Percentiles rank a stretch among this genome's conserved stretches.
Evolutionary conservation across 2,329 filamentous ascomycete species (phyloP).

Genomic region (Capronia americana): DNA sequence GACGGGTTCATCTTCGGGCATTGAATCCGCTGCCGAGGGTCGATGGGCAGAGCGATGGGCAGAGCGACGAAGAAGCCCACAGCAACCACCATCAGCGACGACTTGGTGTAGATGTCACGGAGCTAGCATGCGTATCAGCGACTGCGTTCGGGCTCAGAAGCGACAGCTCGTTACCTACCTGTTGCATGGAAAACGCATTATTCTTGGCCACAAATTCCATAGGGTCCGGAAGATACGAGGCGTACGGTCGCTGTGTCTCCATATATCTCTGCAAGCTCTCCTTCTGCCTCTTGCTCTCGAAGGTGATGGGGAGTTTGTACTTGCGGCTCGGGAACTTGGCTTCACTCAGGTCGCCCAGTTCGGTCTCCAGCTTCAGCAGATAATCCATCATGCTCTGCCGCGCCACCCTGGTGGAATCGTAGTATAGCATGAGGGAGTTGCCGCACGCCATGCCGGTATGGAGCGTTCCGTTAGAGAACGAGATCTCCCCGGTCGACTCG

Average conservation of each 20-base stretch:
- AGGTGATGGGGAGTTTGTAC: constrained; percentile 55
- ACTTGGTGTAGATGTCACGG: constrained; percentile 58
- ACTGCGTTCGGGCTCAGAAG: not conserved
- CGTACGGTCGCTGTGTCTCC: constrained; percentile 66
- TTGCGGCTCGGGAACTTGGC: constrained; percentile 52
- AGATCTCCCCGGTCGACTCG: constrained; percentile 44
- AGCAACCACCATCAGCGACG: constrained; percentile 59
- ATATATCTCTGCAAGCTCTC: constrained; percentile 66
- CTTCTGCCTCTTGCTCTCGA: constrained; percentile 46
- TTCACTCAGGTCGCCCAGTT: constrained; percentile 49
- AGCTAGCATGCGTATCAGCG: constrained; percentile 45
- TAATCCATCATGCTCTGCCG: constrained; percentile 48
- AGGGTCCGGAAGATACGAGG: constrained; percentile 68
- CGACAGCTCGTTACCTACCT: constrained; percentile 39
- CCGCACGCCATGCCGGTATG: constrained; percentile 60
- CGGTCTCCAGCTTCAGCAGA: constrained; percentile 48
- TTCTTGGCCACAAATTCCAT: constrained; percentile 63
- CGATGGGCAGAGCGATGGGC: constrained; percentile 59
- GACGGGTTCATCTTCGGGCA: constrained; percentile 65
- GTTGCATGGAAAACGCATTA: constrained; percentile 57
- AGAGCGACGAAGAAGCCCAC: constrained; percentile 64
- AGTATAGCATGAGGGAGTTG: constrained; percentile 55
- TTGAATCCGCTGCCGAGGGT: constrained; percentile 60
- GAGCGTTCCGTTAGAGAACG: constrained; percentile 49
- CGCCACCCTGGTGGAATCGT: constrained; percentile 50